Evolutionary conservation across 1,284 basidiomycete genomes (phyloP).

Genomic region (Violaceomyces palustris): DNA sequence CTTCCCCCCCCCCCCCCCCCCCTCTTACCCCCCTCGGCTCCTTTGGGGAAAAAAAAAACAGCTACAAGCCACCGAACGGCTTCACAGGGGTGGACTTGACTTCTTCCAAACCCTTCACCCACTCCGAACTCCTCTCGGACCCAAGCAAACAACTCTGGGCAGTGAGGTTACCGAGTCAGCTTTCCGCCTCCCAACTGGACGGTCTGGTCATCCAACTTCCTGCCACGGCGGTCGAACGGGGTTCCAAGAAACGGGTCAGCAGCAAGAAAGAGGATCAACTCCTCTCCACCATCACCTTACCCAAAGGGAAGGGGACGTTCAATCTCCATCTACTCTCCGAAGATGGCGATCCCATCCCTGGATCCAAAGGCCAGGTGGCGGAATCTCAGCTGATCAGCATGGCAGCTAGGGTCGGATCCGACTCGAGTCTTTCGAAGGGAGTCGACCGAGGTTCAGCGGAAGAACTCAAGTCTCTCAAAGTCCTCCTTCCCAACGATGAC

Average conservation of each 20-base stretch:
- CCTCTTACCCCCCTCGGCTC: too few species aligned
- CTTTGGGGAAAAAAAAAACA: slow-evolving; percentile 12
- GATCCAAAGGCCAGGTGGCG: slow-evolving; percentile 9
- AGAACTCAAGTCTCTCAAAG: slow-evolving; percentile 20
- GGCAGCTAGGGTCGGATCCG: slow-evolving; percentile 11
- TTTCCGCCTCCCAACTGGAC: slow-evolving; percentile 21
- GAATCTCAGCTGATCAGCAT: slow-evolving; percentile 38
- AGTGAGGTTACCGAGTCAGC: slow-evolving; percentile 17
- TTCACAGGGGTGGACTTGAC: slow-evolving; percentile 18
- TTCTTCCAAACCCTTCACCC: slow-evolving; percentile 4
- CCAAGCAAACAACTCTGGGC: slow-evolving; percentile 22
- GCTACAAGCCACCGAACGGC: slow-evolving; percentile 21
- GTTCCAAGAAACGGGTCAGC: slow-evolving; percentile 2
- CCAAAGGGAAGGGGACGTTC: slow-evolving; percentile 1
- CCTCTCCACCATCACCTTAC: slow-evolving; percentile 8
- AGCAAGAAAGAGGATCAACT: slow-evolving; percentile 4
- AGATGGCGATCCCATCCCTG: slow-evolving; percentile 4
- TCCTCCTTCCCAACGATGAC: slow-evolving; percentile 22
- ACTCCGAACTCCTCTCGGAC: slow-evolving; percentile 9
- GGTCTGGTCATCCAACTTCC: slow-evolving; percentile 20
- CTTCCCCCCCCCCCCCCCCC: too few species aligned
- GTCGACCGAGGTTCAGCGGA: slow-evolving; percentile 17
- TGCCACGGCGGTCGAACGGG: not conserved
- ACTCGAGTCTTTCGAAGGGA: slow-evolving; percentile 2
- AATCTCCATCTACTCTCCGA: slow-evolving; percentile 24